Conservation (phyloP, 1,284 basidiomycete genomes). For the Malassezia japonica region DNA sequence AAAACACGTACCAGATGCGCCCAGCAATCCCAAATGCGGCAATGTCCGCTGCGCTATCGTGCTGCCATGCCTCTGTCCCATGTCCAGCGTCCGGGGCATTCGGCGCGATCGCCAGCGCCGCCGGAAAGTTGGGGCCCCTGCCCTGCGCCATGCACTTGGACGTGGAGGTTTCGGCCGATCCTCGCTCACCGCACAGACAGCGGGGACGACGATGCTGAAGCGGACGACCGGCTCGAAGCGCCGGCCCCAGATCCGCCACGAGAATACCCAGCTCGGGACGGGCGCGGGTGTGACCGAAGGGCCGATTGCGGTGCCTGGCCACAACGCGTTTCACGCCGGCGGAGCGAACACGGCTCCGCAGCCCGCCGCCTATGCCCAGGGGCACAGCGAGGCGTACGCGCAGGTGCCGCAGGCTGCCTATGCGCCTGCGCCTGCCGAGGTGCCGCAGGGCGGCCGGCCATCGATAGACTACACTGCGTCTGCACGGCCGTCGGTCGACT, state of each 20-base stretch:
- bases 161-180: conserved; percentile 4
- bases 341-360: background rate
- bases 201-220: conserved; percentile 5
- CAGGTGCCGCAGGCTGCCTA: too few relatives aligned
- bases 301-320: conserved; percentile 12
- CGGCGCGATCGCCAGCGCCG: conserved; percentile 23
- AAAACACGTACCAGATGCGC: conserved; percentile 29
- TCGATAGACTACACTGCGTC: too few relatives aligned
- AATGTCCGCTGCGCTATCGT: conserved; percentile 37
- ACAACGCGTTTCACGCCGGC: conserved; percentile 10
- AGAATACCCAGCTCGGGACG: conserved; percentile 33
- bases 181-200: background rate
- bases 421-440: too few relatives aligned
- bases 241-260: conserved; percentile 44
- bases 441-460: too few relatives aligned
- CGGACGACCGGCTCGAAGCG: conserved; percentile 21
- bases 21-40: conserved; percentile 42
- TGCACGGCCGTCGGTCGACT: too few relatives aligned
- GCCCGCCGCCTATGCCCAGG: background rate
- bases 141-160: background rate
- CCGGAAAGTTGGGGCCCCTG: conserved; percentile 32
- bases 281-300: conserved; percentile 25
- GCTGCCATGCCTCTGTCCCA: background rate
- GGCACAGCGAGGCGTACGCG: too few relatives aligned
- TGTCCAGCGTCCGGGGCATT: background rate